Base-by-base conservation (phyloP, 441 rosid species). In the Eugenia klotzschiana region DNA sequence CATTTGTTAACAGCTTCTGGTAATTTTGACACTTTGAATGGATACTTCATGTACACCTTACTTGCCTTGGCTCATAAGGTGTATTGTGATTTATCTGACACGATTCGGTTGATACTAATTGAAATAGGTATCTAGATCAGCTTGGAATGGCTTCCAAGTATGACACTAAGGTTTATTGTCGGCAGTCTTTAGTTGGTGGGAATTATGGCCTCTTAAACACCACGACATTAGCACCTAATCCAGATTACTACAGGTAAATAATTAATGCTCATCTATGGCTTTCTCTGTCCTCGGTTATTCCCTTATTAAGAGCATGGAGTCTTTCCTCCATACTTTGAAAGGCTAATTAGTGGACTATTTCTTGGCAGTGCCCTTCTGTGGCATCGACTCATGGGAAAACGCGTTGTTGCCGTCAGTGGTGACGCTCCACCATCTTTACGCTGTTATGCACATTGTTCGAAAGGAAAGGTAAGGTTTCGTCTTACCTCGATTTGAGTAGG, bases 321-420 rank as follows among this genome's bases (percentile, higher is more conserved):
- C 46, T 69, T 33, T 37, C 77, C n/a, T 18, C 77, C 46, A 1
- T 69, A 33, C 46, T 33, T 69, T 69, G 46, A 69, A 69, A 18
- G 25, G 46, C 77, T 69, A 69, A 69, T 10, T 69, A 16, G 46
- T 20, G 15, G 77, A 29, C 43, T 11, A 23, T 50, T 80, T 80
- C 27, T 5, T 51, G 26, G 43, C 87, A 96, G 99, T 40, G 99
- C 98, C 22, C 94, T 96, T 87, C 88, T 96, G n/a, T 96, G 99
- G 99, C 95, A 95, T 89, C 95, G 91, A 56, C 94, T 96, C 49
- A 96, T 96, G 98, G 99, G 99, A 16, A 96, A 89, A 90, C 92
- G 91, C 1, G 98, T 94, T 86, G 92, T 96, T 81, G 83, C 88
- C 22, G 92, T 93, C 72, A 88, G 84, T 20, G 90, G 88, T 6